Evolutionary conservation across 1,284 basidiomycete genomes (phyloP).

Genomic region (Prillingera fragicola): DNA sequence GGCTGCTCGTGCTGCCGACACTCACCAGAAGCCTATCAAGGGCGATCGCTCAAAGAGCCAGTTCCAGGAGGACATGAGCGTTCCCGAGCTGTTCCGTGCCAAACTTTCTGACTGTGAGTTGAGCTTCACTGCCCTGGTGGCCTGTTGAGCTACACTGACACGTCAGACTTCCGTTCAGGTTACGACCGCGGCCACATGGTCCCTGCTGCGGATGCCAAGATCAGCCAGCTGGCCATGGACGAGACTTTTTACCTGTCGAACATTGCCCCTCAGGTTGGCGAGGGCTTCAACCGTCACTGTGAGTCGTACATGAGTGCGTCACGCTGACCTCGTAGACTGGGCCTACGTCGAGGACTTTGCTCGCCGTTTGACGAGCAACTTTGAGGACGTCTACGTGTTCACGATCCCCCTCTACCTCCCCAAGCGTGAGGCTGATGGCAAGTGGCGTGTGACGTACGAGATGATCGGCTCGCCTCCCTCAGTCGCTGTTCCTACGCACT

Average conservation of each 20-base stretch:
- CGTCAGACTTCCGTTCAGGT: constrained; percentile 72
- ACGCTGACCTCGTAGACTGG: constrained; percentile 62
- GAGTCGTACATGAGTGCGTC: constrained; percentile 27
- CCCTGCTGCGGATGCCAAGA: constrained; percentile 94
- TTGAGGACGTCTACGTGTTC: constrained; percentile 94
- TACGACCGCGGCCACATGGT: constrained; percentile 99
- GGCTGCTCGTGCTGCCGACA: constrained; percentile 34
- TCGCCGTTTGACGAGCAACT: constrained; percentile 73
- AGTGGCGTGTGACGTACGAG: constrained; percentile 87
- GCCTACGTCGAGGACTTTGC: constrained; percentile 96
- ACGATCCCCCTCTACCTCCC: constrained; percentile 98
- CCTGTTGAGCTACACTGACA: not conserved
- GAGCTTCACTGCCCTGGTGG: too few relatives aligned
- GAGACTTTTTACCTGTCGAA: constrained; percentile 94
- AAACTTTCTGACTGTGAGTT: constrained; percentile 66
- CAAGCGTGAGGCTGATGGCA: constrained; percentile 73
- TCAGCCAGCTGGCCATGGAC: constrained; percentile 78
- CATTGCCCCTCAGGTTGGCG: constrained; percentile 96
- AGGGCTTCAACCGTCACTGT: constrained; percentile 97
- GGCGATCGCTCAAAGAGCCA: constrained; percentile 71
- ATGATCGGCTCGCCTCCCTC: constrained; percentile 89
- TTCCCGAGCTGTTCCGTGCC: constrained; percentile 77
- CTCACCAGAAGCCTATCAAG: constrained; percentile 39
- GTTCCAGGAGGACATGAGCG: constrained; percentile 76
- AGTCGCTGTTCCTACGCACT: constrained; percentile 92